Evolutionary conservation across 106 monocot genomes (phyloP), one percentile per base, ranked within the genome.

Genomic region (Phalaenopsis equestris): DNA sequence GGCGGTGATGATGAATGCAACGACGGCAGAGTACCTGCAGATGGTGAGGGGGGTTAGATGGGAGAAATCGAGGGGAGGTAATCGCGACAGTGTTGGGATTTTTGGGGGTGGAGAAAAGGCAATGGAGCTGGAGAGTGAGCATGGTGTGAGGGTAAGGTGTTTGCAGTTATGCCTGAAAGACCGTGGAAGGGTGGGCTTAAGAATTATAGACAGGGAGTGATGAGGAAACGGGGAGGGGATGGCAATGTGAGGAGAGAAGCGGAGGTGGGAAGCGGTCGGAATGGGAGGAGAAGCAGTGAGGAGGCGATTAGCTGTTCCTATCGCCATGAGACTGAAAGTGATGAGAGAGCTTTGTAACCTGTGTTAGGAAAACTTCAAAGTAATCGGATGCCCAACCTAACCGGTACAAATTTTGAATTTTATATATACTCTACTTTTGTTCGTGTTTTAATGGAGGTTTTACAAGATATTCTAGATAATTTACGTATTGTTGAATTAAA

Each of bases 11-110:
- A 84, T 72, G 43, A 88, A 18, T 41, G 87, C 80, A 75, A 86
- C 2, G 76, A 88, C 39, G 47, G 80, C 79, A 8, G 91, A 87
- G 83, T 83, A 91, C 73, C 91, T 94, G 87, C 87, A 94, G 83
- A 89, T 55, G 57, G 79, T 52, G 79, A 94, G 46, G n/a, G 91
- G 94, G 75, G 91, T 86, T 74, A 89, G 23, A 23, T 55, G 39
- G 67, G 85, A 46, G 78, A 82, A 83, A 41, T 82, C 38, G 76
- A 84, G 5, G 42, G 79, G 39, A 55, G 78, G 57, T 6, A 85
- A n/a, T 19, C 47, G 67, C 17, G 36, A 17, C 17, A 47, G 43
- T 57, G 70, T 56, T 36, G 57, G 21, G 56, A 81, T 8, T 77
- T 80, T 56, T 24, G 76, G 2, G 48, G 56, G 78, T 49, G 82